Conservation (phyloP, 2,329 filamentous ascomycete species). For the Trichoderma afroharzianum region DNA sequence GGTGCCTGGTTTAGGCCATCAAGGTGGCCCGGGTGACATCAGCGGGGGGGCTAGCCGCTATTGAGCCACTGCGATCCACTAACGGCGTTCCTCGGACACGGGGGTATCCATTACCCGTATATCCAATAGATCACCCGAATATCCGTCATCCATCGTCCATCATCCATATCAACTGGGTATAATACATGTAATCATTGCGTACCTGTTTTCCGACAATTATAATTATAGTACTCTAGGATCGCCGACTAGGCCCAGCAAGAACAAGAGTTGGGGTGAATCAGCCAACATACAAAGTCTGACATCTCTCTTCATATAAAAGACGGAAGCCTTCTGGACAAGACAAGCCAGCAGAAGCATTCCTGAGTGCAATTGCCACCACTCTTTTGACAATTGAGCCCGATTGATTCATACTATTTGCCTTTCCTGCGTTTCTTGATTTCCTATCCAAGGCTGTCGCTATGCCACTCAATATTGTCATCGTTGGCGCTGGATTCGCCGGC, state of each 20-base stretch:
- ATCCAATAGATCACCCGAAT: not conserved
- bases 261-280: not conserved
- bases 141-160: not conserved
- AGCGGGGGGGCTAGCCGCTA: not conserved
- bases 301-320: not conserved
- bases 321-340: not conserved
- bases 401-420: not conserved
- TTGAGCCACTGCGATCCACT: not conserved
- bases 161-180: too few species aligned
- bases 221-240: not conserved
- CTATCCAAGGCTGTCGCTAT: not conserved
- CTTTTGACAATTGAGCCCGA: not conserved
- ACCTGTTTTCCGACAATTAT: not conserved
- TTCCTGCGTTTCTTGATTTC: not conserved
- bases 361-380: not conserved
- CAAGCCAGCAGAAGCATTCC: not conserved
- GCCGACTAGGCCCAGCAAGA: not conserved
- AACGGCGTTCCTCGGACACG: not conserved
- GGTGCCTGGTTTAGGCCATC: not conserved
- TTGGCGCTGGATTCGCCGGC: not conserved
- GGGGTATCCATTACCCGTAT: not conserved
- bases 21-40: conserved; percentile 17
- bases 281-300: not conserved
- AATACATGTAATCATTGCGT: not conserved
- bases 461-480: not conserved